Evolutionary conservation across 768 basidiomycete genomes (phyloP).

Genomic region (Leccinum subgranulosum): DNA sequence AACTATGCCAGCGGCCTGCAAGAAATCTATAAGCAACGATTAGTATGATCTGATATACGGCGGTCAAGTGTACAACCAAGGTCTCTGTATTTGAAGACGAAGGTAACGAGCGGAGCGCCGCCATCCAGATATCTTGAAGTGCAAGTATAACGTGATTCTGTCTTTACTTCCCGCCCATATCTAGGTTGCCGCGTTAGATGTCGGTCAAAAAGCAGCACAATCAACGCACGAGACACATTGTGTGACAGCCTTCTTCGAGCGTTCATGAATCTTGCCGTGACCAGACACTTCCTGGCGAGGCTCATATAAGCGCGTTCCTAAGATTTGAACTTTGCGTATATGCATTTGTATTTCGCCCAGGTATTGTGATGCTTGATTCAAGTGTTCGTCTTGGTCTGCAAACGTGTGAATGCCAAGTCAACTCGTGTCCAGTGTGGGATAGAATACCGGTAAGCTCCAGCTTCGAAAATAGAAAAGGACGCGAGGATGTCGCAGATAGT

Average conservation of each 20-base stretch:
- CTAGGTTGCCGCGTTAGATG: slow-evolving; percentile 9
- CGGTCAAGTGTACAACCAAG: slow-evolving; percentile 13
- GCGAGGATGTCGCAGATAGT: slow-evolving; percentile 14
- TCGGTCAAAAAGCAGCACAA: neutral
- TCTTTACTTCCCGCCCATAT: slow-evolving; percentile 21
- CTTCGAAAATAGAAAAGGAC: slow-evolving; percentile 26
- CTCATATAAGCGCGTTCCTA: accelerated
- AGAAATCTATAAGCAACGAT: slow-evolving; percentile 16
- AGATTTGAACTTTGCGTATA: slow-evolving; percentile 4
- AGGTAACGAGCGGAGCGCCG: slow-evolving; percentile 19
- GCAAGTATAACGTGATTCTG: neutral
- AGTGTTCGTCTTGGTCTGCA: slow-evolving; percentile 28
- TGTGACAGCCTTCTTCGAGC: slow-evolving; percentile 30
- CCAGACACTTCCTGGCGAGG: neutral
- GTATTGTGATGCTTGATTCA: slow-evolving; percentile 9
- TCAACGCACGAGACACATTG: slow-evolving; percentile 27
- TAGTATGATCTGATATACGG: neutral
- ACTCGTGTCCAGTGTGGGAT: neutral
- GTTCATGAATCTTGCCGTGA: slow-evolving; percentile 28
- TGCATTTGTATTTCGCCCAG: slow-evolving; percentile 22
- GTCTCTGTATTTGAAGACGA: slow-evolving; percentile 32
- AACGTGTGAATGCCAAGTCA: slow-evolving; percentile 4
- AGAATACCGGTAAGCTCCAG: slow-evolving; percentile 28
- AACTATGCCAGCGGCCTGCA: slow-evolving; percentile 27
- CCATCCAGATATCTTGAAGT: slow-evolving; percentile 10